Evolutionary conservation across 495 filamentous ascomycete genomes (phyloP).

Genomic region (Aspergillus baeticus): DNA sequence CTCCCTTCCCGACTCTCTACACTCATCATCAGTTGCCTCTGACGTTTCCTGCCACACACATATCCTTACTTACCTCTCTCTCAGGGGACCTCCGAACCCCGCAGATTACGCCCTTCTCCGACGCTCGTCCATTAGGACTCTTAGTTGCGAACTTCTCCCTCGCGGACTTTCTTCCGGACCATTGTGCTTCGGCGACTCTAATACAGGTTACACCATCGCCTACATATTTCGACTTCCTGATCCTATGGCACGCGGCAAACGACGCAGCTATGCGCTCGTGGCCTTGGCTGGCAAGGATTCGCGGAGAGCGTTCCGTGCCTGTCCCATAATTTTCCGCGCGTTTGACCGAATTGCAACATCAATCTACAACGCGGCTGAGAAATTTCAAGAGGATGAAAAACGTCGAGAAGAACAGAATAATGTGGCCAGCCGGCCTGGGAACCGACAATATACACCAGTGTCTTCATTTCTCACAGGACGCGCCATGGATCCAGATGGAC

Average conservation of each 20-base stretch:
- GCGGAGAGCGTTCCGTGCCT: conserved; percentile 70
- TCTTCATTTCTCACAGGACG: conserved; percentile 65
- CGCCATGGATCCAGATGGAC: conserved; percentile 57
- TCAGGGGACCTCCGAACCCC: conserved; percentile 72
- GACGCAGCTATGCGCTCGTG: conserved; percentile 83
- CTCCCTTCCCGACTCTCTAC: conserved; percentile 45
- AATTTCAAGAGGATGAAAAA: conserved; percentile 48
- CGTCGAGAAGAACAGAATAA: conserved; percentile 42
- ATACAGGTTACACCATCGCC: conserved; percentile 84
- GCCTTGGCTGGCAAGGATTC: conserved; percentile 73
- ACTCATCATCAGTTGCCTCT: conserved; percentile 46
- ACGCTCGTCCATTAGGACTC: conserved; percentile 79
- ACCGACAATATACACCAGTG: conserved; percentile 51
- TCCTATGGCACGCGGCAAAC: conserved; percentile 80
- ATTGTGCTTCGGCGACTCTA: conserved; percentile 81
- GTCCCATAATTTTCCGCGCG: conserved; percentile 67
- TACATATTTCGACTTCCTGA: conserved; percentile 90
- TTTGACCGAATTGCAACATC: conserved; percentile 76
- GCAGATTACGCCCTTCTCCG: conserved; percentile 81
- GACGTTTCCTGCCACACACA: conserved; percentile 66
- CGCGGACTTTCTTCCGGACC: conserved; percentile 72
- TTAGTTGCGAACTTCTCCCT: conserved; percentile 83
- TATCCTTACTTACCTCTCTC: conserved; percentile 82
- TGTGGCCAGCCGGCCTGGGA: conserved; percentile 21
- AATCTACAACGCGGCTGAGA: conserved; percentile 66